These are phyloP conservation scores for Phytophthora syringae DNA, from an alignment of 352 stramenopile genomes.

Conservation along the genomic window DNA sequence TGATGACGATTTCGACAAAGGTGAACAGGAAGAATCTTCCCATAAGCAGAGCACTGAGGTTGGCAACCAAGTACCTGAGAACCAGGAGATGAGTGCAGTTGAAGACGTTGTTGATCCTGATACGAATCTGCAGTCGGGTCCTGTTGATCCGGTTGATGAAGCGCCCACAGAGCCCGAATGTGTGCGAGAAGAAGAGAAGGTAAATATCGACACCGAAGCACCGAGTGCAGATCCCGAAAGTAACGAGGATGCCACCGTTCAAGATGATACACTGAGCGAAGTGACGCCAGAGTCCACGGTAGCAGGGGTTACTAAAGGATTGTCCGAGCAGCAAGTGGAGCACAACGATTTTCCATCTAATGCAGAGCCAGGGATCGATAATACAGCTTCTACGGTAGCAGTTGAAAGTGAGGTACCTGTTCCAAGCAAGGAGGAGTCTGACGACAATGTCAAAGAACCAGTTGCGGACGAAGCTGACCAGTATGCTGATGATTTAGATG, in stretches of 20 bases:
- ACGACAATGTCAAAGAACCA: background rate
- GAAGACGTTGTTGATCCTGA: background rate
- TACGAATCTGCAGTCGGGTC: background rate
- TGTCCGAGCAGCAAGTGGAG: constrained; percentile 12
- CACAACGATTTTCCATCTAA: background rate
- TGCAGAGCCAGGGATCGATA: background rate
- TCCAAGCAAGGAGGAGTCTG: background rate
- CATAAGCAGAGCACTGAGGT: background rate
- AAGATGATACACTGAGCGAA: background rate
- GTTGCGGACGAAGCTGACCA: background rate
- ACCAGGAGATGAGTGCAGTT: background rate
- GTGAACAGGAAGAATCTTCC: constrained; percentile 4
- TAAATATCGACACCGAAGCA: constrained; percentile 1
- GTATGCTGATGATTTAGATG: background rate
- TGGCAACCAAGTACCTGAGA: constrained; percentile 7
- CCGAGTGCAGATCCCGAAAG: background rate
- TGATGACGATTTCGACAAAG: constrained; percentile 36
- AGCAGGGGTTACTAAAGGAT: background rate
- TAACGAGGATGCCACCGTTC: background rate
- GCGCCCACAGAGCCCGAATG: background rate
- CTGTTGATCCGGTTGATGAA: background rate
- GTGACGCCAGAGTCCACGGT: background rate
- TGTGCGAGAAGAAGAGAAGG: background rate
- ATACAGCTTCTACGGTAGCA: background rate
- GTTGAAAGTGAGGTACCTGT: constrained; percentile 1